A percentile compares a stretch with the other conserved stretches of the same genome.
These are phyloP conservation scores for Crucibulum cyathiforme DNA, from an alignment of 1,284 basidiomycete species.

Conservation along the genomic window DNA sequence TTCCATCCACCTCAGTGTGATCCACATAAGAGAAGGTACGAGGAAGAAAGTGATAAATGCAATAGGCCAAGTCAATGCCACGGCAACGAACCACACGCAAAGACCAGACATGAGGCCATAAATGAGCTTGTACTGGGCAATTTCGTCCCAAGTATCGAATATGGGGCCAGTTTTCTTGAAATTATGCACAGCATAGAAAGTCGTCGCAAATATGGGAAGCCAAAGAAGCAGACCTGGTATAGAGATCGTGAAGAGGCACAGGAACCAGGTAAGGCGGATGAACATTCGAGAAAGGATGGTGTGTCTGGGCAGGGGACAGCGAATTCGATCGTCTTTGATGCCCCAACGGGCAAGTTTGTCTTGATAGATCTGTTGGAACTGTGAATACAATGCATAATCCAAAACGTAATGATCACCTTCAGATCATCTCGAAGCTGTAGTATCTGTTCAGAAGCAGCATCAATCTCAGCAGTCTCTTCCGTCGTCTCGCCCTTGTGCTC, in stretches of 20 bases:
- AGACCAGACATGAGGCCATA: slow-evolving; percentile 78
- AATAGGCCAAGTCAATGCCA: slow-evolving; percentile 66
- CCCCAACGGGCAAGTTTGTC: slow-evolving; percentile 67
- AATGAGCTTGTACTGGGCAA: slow-evolving; percentile 87
- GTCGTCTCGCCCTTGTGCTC: not conserved
- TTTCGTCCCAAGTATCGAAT: slow-evolving; percentile 85
- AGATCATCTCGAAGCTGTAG: slow-evolving; percentile 59
- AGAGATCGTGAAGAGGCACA: slow-evolving; percentile 73
- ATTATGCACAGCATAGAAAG: slow-evolving; percentile 68
- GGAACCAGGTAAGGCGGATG: slow-evolving; percentile 68
- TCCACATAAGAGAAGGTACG: slow-evolving; percentile 83
- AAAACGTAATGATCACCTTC: slow-evolving; percentile 50
- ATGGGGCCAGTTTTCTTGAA: slow-evolving; percentile 80
- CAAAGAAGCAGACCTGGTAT: slow-evolving; percentile 83
- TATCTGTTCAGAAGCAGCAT: slow-evolving; percentile 15
- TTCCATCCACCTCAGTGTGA: slow-evolving; percentile 85
- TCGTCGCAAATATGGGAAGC: slow-evolving; percentile 75
- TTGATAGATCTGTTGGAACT: slow-evolving; percentile 65
- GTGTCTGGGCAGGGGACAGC: slow-evolving; percentile 61
- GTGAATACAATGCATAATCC: not conserved
- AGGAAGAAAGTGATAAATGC: slow-evolving; percentile 58
- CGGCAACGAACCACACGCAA: slow-evolving; percentile 62
- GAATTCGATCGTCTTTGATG: slow-evolving; percentile 84
- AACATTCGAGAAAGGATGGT: slow-evolving; percentile 67
- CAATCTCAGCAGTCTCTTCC: not conserved